Percentiles rank a stretch among this genome's conserved stretches.
Evolutionary conservation across 169 alveolate genomes (phyloP).

Genomic region (Cardiosporidium cionae): DNA sequence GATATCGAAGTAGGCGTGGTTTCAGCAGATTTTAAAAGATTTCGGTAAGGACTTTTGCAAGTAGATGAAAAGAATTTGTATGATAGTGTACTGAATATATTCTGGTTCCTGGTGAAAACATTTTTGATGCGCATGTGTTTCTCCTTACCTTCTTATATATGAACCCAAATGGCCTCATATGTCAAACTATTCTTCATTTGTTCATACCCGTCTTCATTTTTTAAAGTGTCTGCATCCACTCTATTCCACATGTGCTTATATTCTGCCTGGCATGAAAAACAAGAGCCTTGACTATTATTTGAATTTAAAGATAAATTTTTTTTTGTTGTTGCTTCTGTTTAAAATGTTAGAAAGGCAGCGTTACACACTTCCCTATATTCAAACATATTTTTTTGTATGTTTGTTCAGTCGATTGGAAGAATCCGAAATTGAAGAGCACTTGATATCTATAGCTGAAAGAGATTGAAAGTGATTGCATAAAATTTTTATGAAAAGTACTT

Average conservation of each 20-base stretch:
- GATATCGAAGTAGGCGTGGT: constrained; percentile 74
- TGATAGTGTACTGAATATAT: background rate
- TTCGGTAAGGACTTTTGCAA: constrained; percentile 40
- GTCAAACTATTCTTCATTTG: background rate
- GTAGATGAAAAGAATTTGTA: background rate
- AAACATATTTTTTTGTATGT: too few relatives aligned
- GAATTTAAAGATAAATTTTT: too few relatives aligned
- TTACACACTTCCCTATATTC: background rate
- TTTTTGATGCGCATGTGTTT: background rate
- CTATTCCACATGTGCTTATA: background rate
- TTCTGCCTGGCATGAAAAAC: background rate
- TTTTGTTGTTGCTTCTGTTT: too few relatives aligned
- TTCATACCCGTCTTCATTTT: background rate
- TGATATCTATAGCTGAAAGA: background rate
- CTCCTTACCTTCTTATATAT: background rate
- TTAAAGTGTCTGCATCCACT: background rate
- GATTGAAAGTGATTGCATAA: too few relatives aligned
- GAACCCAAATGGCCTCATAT: background rate
- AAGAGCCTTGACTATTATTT: background rate
- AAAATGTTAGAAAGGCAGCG: too few relatives aligned
- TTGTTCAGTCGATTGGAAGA: background rate
- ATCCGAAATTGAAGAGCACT: background rate
- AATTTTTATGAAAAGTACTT: too few relatives aligned
- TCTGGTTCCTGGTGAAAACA: background rate
- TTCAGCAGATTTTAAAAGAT: constrained; percentile 50